Conservation (phyloP, 2,329 filamentous ascomycete species). For the Didymella pinodella region DNA sequence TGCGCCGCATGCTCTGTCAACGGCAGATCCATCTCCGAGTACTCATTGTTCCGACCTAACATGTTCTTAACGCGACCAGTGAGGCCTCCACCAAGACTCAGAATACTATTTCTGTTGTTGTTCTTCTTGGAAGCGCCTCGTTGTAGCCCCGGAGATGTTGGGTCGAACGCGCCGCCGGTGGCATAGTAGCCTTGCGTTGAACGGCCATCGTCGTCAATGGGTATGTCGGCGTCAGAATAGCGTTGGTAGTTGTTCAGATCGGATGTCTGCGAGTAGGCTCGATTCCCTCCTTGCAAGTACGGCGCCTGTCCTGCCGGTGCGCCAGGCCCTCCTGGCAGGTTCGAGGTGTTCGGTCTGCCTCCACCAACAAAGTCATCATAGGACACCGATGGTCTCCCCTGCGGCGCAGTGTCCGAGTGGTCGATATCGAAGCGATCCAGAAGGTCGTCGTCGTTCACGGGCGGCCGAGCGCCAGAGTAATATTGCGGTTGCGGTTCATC, state of each 20-base stretch:
- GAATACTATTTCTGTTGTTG: slow-evolving; percentile 82
- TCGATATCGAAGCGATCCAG: slow-evolving; percentile 77
- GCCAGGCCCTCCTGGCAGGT: slow-evolving; percentile 56
- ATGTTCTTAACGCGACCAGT: slow-evolving; percentile 88
- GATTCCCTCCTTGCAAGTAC: slow-evolving; percentile 45
- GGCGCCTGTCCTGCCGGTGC: slow-evolving; percentile 48
- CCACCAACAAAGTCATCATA: slow-evolving; percentile 94
- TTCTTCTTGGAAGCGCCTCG: slow-evolving; percentile 64
- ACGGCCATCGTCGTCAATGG: slow-evolving; percentile 79
- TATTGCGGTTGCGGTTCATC: slow-evolving; percentile 76
- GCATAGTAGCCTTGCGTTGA: slow-evolving; percentile 81
- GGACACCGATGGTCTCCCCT: slow-evolving; percentile 82
- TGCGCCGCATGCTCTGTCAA: slow-evolving; percentile 78
- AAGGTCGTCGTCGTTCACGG: slow-evolving; percentile 82
- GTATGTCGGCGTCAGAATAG: slow-evolving; percentile 89
- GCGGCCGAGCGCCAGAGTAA: slow-evolving; percentile 76
- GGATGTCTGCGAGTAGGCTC: slow-evolving; percentile 75
- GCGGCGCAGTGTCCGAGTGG: slow-evolving; percentile 67
- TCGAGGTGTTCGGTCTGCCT: slow-evolving; percentile 56
- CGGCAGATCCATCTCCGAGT: slow-evolving; percentile 98
- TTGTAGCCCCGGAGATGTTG: slow-evolving; percentile 58
- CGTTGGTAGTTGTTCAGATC: slow-evolving; percentile 87
- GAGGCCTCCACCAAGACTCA: slow-evolving; percentile 85
- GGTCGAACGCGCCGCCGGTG: slow-evolving; percentile 67
- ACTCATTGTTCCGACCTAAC: slow-evolving; percentile 83